Percentiles rank a stretch among this genome's conserved stretches.
These are phyloP conservation scores for Casuarina cunninghamiana DNA, from an alignment of 306 rosid genomes.

Conservation along the genomic window DNA sequence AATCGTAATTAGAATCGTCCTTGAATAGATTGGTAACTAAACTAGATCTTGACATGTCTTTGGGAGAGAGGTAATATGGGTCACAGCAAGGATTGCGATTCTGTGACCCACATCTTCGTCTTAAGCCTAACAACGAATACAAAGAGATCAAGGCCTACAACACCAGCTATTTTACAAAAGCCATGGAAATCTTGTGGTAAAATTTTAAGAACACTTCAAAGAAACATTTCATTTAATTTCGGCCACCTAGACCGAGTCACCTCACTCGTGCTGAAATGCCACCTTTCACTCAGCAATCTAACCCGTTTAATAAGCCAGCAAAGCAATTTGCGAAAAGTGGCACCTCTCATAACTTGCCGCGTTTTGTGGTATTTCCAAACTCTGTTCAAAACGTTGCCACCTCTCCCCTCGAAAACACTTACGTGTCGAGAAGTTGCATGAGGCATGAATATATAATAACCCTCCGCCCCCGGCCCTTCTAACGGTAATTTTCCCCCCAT, in stretches of 20 bases:
- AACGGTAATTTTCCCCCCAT: background rate
- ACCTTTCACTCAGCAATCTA: background rate
- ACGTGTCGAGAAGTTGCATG: slow-evolving; percentile 27
- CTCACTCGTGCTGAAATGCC: background rate
- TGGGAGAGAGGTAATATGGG: no score
- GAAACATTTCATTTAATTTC: background rate
- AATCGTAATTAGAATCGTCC: no score
- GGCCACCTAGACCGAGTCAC: slow-evolving; percentile 11
- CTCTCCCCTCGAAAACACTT: background rate
- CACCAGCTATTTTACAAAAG: no score
- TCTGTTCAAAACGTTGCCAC: slow-evolving; percentile 3
- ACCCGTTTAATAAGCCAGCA: background rate
- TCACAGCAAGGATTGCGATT: no score
- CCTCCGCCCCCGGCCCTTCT: background rate
- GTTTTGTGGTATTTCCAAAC: background rate
- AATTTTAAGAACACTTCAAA: no score
- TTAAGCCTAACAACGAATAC: no score
- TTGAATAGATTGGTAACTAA: no score
- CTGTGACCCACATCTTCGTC: no score
- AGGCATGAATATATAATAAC: slow-evolving; percentile 32
- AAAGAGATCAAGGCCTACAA: no score
- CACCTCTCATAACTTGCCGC: slow-evolving; percentile 14
- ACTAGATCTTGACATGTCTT: no score
- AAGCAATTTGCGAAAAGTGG: slow-evolving; percentile 9
- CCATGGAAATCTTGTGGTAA: no score